Conservation (phyloP, 805 yeast species). For the Monosporozyma yasuniensis region DNA sequence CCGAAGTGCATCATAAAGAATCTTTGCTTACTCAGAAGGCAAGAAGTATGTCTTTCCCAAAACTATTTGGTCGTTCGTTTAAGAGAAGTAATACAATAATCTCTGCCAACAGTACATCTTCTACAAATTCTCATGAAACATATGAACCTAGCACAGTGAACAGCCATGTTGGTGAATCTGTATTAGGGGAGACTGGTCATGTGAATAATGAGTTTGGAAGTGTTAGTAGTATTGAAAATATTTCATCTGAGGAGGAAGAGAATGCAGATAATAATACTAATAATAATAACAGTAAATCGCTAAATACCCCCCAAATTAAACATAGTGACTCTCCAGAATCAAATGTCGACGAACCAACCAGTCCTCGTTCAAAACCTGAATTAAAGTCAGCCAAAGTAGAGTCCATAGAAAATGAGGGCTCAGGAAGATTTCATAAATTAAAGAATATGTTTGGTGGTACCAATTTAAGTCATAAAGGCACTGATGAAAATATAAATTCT, state of each 20-base stretch:
- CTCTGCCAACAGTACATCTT: neutral
- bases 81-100: neutral
- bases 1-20: neutral
- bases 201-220: neutral
- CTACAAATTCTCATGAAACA: neutral
- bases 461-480: neutral
- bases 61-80: constrained; percentile 2
- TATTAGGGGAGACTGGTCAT: neutral
- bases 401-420: neutral
- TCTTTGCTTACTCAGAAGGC: neutral
- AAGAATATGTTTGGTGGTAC: constrained; percentile 2
- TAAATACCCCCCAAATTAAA: neutral
- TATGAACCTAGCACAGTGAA: neutral
- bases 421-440: constrained; percentile 2
- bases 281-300: too few species aligned
- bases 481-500: neutral
- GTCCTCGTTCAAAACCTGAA: neutral
- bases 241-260: neutral
- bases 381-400: neutral
- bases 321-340: neutral
- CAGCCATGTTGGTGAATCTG: neutral
- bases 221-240: neutral
- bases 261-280: neutral
- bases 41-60: constrained; percentile 5
- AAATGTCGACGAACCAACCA: neutral